Conservation (phyloP, 108 stramenopile species). For the Phaeodactylum tricornutum region DNA sequence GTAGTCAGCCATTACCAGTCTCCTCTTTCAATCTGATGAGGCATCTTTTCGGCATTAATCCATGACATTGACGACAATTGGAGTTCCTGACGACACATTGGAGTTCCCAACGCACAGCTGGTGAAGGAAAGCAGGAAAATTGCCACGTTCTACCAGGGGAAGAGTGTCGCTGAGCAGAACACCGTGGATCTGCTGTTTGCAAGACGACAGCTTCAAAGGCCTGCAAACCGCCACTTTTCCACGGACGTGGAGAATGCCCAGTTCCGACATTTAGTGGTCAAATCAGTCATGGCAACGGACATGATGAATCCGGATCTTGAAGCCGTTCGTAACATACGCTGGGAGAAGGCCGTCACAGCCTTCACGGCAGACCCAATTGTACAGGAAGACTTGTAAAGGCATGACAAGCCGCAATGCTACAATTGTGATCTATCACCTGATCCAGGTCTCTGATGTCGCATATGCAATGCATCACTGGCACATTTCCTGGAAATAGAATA, state of each 20-base stretch:
- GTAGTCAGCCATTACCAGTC: no score
- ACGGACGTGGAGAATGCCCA: constrained; percentile 1
- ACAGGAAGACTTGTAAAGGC: no score
- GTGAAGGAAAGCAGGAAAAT: constrained; percentile 19
- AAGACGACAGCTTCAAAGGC: no score
- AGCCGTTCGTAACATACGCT: not conserved
- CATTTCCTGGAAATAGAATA: constrained; percentile 33
- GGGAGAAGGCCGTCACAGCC: constrained; percentile 7
- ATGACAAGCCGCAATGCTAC: constrained; percentile 12
- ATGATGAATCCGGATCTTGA: constrained; percentile 2
- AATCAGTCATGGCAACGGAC: constrained; percentile 6
- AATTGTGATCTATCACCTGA: constrained; percentile 24
- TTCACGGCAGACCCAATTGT: no score
- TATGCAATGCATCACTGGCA: constrained; percentile 33
- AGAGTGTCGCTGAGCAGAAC: constrained; percentile 36
- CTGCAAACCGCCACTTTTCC: not conserved
- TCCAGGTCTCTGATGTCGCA: constrained; percentile 29
- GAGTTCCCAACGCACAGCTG: constrained; percentile 18
- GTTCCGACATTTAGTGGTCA: constrained; percentile 8
- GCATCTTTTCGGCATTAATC: constrained; percentile 43
- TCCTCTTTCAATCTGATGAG: no score
- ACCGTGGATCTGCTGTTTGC: constrained; percentile 32
- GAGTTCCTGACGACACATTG: no score
- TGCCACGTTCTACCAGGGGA: constrained; percentile 42
- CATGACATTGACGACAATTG: constrained; percentile 56